Evolutionary conservation across 805 yeast species (phyloP).

Genomic region (Lachancea sp.): DNA sequence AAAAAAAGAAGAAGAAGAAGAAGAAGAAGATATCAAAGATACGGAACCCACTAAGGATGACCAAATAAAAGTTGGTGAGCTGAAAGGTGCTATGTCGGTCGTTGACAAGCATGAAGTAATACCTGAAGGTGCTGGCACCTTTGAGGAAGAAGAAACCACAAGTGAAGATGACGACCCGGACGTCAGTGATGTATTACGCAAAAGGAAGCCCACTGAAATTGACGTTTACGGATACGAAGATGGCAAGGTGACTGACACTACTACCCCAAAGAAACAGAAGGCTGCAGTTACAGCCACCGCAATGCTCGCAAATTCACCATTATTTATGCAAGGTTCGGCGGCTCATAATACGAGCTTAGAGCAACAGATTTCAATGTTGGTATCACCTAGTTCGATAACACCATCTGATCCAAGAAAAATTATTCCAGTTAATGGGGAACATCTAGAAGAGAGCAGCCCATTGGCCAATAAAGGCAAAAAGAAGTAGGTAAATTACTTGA

Average conservation of each 20-base stretch:
- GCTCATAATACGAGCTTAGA: slow-evolving; percentile 10
- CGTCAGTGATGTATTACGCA: slow-evolving; percentile 14
- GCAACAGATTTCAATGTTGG: slow-evolving; percentile 13
- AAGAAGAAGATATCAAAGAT: slow-evolving; percentile 3
- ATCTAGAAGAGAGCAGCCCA: slow-evolving; percentile 6
- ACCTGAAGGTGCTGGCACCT: slow-evolving; percentile 5
- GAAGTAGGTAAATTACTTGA: too few species aligned
- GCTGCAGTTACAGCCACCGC: background rate
- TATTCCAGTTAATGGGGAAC: slow-evolving; percentile 4
- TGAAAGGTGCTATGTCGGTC: background rate
- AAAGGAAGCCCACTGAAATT: slow-evolving; percentile 26
- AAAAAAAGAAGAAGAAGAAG: background rate
- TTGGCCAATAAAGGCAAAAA: slow-evolving; percentile 1
- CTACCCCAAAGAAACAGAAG: slow-evolving; percentile 7
- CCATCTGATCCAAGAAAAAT: slow-evolving; percentile 1
- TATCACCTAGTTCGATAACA: slow-evolving; percentile 11
- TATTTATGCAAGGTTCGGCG: slow-evolving; percentile 3
- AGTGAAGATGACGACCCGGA: slow-evolving; percentile 8
- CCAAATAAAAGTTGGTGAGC: background rate
- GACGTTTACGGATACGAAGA: slow-evolving; percentile 25
- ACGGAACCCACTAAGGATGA: background rate
- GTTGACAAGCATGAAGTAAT: background rate
- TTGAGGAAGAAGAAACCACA: slow-evolving; percentile 6
- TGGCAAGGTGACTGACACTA: background rate
- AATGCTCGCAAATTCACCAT: slow-evolving; percentile 6